Percentiles rank a stretch among this genome's conserved stretches.
These are phyloP conservation scores for Asterochloris erici DNA, from an alignment of 139 green algal species.

Conservation along the genomic window DNA sequence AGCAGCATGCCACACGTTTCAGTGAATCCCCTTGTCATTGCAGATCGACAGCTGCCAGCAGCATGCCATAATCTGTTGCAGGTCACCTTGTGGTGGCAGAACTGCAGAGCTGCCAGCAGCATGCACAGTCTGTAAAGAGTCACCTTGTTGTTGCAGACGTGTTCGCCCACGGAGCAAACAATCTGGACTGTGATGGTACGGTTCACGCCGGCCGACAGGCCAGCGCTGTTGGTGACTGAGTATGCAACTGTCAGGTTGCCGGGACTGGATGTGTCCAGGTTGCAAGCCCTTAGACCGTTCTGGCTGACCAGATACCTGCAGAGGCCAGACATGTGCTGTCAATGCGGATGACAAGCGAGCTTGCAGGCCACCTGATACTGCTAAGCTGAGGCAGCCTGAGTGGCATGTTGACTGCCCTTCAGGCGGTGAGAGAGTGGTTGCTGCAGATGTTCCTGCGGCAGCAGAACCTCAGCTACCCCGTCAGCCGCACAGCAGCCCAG, in stretches of 20 bases:
- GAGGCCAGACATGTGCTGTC: constrained; percentile 4
- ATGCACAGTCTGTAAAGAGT: background rate
- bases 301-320: constrained; percentile 23
- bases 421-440: too few relatives aligned
- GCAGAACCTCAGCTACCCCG: too few relatives aligned
- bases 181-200: constrained; percentile 2
- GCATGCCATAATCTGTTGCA: background rate
- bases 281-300: constrained; percentile 25
- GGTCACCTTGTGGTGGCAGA: background rate
- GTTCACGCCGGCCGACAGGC: constrained; percentile 3
- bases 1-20: background rate
- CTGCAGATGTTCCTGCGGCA: too few relatives aligned
- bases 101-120: background rate
- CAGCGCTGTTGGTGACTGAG: constrained; percentile 10
- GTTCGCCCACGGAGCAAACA: constrained; percentile 30
- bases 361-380: too few relatives aligned
- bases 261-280: background rate
- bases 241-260: constrained; percentile 5
- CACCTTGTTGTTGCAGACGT: constrained; percentile 29
- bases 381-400: too few relatives aligned
- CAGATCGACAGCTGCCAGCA: background rate
- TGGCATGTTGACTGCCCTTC: too few relatives aligned
- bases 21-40: background rate
- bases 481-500: too few relatives aligned
- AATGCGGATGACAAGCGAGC: constrained; percentile 5